These are phyloP conservation scores for Tylopilus balloui DNA, from an alignment of 768 basidiomycete species.

Conservation along the genomic window DNA sequence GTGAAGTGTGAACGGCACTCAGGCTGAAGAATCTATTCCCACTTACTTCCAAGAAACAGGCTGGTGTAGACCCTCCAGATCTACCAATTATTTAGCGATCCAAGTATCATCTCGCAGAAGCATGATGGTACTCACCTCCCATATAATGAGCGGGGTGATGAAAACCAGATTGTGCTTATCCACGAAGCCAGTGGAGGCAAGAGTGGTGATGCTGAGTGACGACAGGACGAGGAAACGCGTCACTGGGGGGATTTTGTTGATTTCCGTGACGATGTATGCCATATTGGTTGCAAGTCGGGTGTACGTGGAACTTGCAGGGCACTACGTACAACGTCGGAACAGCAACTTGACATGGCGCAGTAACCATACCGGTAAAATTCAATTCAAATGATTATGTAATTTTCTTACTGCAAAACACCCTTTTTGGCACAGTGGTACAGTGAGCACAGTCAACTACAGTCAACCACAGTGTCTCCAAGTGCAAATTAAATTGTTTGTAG, in stretches of 20 bases:
- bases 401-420: too few species aligned
- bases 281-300: constrained; percentile 25
- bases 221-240: constrained; percentile 67
- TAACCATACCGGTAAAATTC: too few species aligned
- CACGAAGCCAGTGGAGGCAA: constrained; percentile 52
- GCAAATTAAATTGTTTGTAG: too few species aligned
- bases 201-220: constrained; percentile 54
- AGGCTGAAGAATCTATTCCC: not conserved
- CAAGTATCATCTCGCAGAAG: not conserved
- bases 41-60: constrained; percentile 67
- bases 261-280: constrained; percentile 51
- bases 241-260: constrained; percentile 80
- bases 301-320: not conserved
- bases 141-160: constrained; percentile 41
- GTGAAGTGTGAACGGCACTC: not conserved
- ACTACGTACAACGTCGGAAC: too few species aligned
- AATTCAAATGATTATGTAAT: too few species aligned
- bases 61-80: constrained; percentile 71
- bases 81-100: constrained; percentile 33
- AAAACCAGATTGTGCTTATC: constrained; percentile 54
- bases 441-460: too few species aligned
- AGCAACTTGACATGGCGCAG: too few species aligned
- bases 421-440: too few species aligned
- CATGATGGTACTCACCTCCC: constrained; percentile 44
- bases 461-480: too few species aligned